phyloP scores from a whole-genome alignment of 2,329 filamentous ascomycete species.

The Epicoccum nigrum region DNA sequence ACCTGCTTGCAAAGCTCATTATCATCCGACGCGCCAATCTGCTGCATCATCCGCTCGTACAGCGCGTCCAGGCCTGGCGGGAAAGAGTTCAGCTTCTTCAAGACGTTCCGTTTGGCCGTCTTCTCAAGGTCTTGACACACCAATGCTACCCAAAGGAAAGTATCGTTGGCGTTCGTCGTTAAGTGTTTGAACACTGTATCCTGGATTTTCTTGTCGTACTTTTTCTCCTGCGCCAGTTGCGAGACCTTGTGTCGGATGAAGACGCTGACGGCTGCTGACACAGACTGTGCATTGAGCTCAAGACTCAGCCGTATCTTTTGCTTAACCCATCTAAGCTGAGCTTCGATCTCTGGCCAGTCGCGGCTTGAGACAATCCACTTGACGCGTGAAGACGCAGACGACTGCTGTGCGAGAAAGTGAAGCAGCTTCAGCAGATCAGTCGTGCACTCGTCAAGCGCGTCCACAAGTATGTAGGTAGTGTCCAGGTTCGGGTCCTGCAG shows the following conservation, averaged over 20 bases:
- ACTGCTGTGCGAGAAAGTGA: conserved; percentile 2
- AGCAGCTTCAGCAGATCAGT: conserved; percentile 13
- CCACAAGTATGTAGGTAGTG: conserved; percentile 15
- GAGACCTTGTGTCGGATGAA: too few relatives aligned
- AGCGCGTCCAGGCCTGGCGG: conserved; percentile 47
- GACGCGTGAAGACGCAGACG: conserved; percentile 2
- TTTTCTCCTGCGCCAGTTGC: too few relatives aligned
- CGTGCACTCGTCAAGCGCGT: conserved; percentile 22
- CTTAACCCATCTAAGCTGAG: too few relatives aligned
- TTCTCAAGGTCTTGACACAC: conserved; percentile 34
- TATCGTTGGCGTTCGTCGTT: too few relatives aligned
- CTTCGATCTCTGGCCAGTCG: too few relatives aligned
- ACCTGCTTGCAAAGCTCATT: neutral
- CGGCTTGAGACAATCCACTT: conserved; percentile 19
- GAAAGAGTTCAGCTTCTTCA: conserved; percentile 31
- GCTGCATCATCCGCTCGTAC: conserved; percentile 49
- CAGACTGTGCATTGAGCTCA: too few relatives aligned
- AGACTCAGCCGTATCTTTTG: too few relatives aligned
- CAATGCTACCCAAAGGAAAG: too few relatives aligned
- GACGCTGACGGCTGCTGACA: too few relatives aligned
- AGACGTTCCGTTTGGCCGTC: neutral
- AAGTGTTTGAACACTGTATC: too few relatives aligned
- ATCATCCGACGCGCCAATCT: conserved; percentile 30
- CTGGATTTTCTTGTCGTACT: neutral
- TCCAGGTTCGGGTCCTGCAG: conserved; percentile 43